A percentile compares a stretch with the other conserved stretches of the same genome.
These are phyloP conservation scores for Ascochyta lentis DNA, from an alignment of 2,329 filamentous ascomycete species.

Conservation along the genomic window DNA sequence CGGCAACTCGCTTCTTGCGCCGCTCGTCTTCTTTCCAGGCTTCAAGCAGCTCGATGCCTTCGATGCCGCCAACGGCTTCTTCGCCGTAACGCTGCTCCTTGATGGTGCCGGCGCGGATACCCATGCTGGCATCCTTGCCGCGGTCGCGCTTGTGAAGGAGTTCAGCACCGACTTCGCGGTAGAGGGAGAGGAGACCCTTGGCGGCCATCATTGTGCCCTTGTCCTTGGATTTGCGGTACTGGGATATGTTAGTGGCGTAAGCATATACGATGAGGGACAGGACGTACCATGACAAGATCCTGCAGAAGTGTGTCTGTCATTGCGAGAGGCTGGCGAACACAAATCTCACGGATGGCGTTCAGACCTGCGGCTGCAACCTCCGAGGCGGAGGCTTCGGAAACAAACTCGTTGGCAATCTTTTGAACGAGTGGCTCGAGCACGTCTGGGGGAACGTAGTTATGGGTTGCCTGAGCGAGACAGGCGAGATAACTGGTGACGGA, in stretches of 20 bases:
- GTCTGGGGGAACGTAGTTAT: slow-evolving; percentile 91
- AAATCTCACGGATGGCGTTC: slow-evolving; percentile 94
- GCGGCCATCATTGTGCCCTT: slow-evolving; percentile 99
- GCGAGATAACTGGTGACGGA: slow-evolving; percentile 93
- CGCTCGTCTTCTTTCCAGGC: slow-evolving; percentile 93
- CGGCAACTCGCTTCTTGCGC: slow-evolving; percentile 72
- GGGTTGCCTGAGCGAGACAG: slow-evolving; percentile 88
- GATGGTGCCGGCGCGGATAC: slow-evolving; percentile 75
- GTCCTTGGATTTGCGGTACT: slow-evolving; percentile 93
- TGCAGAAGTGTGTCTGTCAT: slow-evolving; percentile 97
- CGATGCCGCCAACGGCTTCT: slow-evolving; percentile 81
- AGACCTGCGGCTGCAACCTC: slow-evolving; percentile 92
- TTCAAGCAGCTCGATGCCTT: slow-evolving; percentile 88
- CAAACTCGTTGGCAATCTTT: slow-evolving; percentile 98
- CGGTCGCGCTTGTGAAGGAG: slow-evolving; percentile 88
- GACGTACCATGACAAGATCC: slow-evolving; percentile 76
- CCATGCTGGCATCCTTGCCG: slow-evolving; percentile 88
- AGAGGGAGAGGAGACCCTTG: slow-evolving; percentile 87
- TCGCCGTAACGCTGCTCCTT: slow-evolving; percentile 84
- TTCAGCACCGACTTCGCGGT: slow-evolving; percentile 88
- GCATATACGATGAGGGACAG: background rate
- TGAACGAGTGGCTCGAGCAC: slow-evolving; percentile 86
- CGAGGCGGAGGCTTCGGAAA: slow-evolving; percentile 88
- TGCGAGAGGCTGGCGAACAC: slow-evolving; percentile 88
- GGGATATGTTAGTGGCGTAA: slow-evolving; percentile 6